These are phyloP conservation scores for Ophiocordyceps sinensis DNA, from an alignment of 2,329 filamentous ascomycete species.

Conservation along the genomic window DNA sequence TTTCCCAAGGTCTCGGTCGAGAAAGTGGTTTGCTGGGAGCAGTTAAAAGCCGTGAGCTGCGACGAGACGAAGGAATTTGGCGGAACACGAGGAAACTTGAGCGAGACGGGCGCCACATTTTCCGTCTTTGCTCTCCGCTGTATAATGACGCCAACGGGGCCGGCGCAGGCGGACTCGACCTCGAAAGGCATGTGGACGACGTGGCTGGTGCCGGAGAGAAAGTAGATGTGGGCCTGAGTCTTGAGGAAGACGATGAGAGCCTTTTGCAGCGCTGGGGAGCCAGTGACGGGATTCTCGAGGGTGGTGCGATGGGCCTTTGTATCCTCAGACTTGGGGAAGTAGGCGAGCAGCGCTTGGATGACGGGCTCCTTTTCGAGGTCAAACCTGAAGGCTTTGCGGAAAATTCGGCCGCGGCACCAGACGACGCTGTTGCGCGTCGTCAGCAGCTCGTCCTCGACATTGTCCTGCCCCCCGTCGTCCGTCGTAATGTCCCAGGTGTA, in stretches of 20 bases:
- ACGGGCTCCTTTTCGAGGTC: conserved; percentile 76
- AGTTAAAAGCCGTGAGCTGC: conserved; percentile 40
- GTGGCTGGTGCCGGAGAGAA: conserved; percentile 75
- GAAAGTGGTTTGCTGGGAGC: conserved; percentile 36
- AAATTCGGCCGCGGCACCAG: conserved; percentile 76
- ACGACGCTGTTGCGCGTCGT: conserved; percentile 63
- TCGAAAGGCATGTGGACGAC: conserved; percentile 90
- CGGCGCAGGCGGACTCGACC: conserved; percentile 73
- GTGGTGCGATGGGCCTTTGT: conserved; percentile 7
- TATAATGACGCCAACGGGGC: conserved; percentile 69
- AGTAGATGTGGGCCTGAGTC: conserved; percentile 87
- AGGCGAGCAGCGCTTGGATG: conserved; percentile 72
- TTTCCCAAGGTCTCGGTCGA: conserved; percentile 42
- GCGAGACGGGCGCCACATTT: conserved; percentile 32
- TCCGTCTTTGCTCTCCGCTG: conserved; percentile 57
- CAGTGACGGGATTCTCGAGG: conserved; percentile 5
- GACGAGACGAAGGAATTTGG: conserved; percentile 73
- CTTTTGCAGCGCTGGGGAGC: conserved; percentile 29
- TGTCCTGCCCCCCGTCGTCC: conserved; percentile 22
- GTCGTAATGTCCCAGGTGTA: conserved; percentile 63
- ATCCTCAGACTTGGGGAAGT: conserved; percentile 49
- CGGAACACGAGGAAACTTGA: conserved; percentile 49
- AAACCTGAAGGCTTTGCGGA: conserved; percentile 77
- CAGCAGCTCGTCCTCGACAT: conserved; percentile 64
- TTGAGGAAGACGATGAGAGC: conserved; percentile 85